A percentile compares a stretch with the other conserved stretches of the same genome.
These are phyloP conservation scores for Neoarthrinium moseri DNA, from an alignment of 2,329 filamentous ascomycete genomes.

Conservation along the genomic window DNA sequence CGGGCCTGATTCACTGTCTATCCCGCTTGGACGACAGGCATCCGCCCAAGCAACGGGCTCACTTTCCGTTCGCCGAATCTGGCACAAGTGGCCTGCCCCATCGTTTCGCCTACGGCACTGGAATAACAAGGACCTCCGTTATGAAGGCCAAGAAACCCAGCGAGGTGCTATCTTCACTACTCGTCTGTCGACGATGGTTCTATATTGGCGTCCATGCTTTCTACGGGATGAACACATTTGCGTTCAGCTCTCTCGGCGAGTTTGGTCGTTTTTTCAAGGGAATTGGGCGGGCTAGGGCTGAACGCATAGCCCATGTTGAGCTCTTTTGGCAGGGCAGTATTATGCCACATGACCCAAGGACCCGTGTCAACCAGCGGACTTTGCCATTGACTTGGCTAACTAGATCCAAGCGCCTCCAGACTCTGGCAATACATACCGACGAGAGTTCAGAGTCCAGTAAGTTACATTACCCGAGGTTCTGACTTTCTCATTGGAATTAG, in stretches of 20 bases:
- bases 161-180: slow-evolving; percentile 33
- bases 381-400: slow-evolving; percentile 32
- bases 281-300: slow-evolving; percentile 35
- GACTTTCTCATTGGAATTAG: no score
- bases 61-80: slow-evolving; percentile 19
- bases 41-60: slow-evolving; percentile 15
- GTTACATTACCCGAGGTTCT: slow-evolving; percentile 13
- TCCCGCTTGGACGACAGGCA: slow-evolving; percentile 40
- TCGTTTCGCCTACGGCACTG: slow-evolving; percentile 38
- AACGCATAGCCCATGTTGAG: slow-evolving; percentile 40
- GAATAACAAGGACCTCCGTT: slow-evolving; percentile 29
- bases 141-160: slow-evolving; percentile 32
- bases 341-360: slow-evolving; percentile 15
- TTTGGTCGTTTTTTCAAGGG: slow-evolving; percentile 44
- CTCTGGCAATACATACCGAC: slow-evolving; percentile 29
- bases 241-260: slow-evolving; percentile 53
- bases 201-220: slow-evolving; percentile 42
- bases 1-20: slow-evolving; percentile 38
- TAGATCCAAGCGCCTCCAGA: slow-evolving; percentile 37
- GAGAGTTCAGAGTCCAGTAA: slow-evolving; percentile 30
- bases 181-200: slow-evolving; percentile 38
- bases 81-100: slow-evolving; percentile 15
- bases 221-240: slow-evolving; percentile 48
- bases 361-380: slow-evolving; percentile 34
- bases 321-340: slow-evolving; percentile 12